Percentiles rank a stretch among this genome's conserved stretches.
Evolutionary conservation across 257 asterid genomes (phyloP).

Genomic region (Solanum chilense): DNA sequence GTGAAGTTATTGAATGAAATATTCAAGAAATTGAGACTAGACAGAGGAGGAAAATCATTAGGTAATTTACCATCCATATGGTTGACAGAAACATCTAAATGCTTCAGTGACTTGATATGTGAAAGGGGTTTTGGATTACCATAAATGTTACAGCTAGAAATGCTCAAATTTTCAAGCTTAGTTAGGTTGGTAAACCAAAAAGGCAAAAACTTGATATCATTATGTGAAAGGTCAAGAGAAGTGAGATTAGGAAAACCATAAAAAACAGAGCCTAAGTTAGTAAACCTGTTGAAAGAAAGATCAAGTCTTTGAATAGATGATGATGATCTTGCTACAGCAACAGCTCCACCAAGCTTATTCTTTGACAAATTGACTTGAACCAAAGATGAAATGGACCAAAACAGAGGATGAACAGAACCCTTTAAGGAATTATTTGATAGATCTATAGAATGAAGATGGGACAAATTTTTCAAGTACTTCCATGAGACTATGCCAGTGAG

Average conservation of each 20-base stretch:
- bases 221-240: constrained; percentile 51
- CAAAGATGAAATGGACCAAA: constrained; percentile 55
- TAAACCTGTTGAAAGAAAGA: constrained; percentile 71
- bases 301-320: constrained; percentile 29
- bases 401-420: constrained; percentile 45
- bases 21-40: constrained; percentile 42
- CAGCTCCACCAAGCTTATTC: constrained; percentile 65
- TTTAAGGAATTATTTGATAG: constrained; percentile 63
- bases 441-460: constrained; percentile 50
- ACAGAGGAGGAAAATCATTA: constrained; percentile 47
- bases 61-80: constrained; percentile 51
- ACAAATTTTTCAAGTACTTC: constrained; percentile 49
- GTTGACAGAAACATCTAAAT: constrained; percentile 52
- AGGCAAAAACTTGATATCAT: constrained; percentile 32
- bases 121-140: constrained; percentile 43
- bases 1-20: constrained; percentile 64
- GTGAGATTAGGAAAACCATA: constrained; percentile 23
- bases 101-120: constrained; percentile 21
- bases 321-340: constrained; percentile 17
- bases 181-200: constrained; percentile 49
- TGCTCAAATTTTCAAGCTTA: constrained; percentile 40
- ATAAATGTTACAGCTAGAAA: constrained; percentile 54
- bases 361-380: constrained; percentile 43
- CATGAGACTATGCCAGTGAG: constrained; percentile 67
- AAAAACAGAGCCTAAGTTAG: constrained; percentile 31